These are phyloP conservation scores for Colletotrichum tropicicola DNA, from an alignment of 2,329 filamentous ascomycete genomes.

Conservation along the genomic window DNA sequence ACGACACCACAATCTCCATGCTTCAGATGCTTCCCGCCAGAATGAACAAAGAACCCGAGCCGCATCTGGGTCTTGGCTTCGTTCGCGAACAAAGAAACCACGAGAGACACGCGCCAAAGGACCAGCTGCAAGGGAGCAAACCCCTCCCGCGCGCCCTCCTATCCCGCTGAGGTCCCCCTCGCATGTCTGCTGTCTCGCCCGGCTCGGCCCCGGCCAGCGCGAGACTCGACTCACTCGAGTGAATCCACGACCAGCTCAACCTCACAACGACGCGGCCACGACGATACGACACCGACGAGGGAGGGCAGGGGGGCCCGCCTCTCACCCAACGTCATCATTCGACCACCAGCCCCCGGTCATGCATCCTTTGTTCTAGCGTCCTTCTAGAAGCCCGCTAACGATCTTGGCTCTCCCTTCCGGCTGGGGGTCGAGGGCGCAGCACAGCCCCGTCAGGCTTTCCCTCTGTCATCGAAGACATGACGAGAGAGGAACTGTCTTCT, in stretches of 20 bases:
- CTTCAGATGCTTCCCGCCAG: background rate
- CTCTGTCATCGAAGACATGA: background rate
- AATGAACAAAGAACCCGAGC: background rate
- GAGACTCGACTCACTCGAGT: constrained; percentile 1
- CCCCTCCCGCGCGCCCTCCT: background rate
- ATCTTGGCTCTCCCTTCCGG: background rate
- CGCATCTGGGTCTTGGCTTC: background rate
- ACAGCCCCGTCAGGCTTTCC: background rate
- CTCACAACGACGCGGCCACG: background rate
- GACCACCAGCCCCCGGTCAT: background rate
- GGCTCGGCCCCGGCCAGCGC: background rate
- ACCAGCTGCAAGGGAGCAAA: background rate
- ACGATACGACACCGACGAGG: background rate
- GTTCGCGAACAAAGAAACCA: background rate
- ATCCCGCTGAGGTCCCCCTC: background rate
- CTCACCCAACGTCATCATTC: constrained; percentile 10
- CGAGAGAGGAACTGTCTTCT: background rate
- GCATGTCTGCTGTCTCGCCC: too few species aligned
- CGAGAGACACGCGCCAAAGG: background rate
- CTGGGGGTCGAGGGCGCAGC: background rate
- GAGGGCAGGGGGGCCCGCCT: background rate
- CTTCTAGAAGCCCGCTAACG: constrained; percentile 23
- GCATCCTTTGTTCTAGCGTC: constrained; percentile 30
- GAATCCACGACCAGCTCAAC: too few species aligned
- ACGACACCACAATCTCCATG: background rate